Conservation (phyloP, 345 rosid genomes). For the Eucalyptus erythrocorys region DNA sequence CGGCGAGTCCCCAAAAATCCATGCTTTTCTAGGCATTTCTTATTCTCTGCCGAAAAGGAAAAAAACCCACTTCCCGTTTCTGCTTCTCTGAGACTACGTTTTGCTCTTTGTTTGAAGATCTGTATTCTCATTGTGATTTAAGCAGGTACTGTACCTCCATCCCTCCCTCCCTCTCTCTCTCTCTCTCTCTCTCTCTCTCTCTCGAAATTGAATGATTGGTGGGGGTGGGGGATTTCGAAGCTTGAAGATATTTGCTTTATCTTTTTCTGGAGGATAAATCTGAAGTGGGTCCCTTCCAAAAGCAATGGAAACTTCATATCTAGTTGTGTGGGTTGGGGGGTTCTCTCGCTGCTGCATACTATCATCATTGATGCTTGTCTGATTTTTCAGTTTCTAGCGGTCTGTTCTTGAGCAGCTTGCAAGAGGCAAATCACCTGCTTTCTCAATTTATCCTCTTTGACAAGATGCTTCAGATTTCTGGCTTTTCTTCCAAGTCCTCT, state of each 20-base stretch:
- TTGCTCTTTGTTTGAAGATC: background rate
- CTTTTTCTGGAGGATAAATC: background rate
- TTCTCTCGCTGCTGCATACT: background rate
- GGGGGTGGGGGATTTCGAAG: background rate
- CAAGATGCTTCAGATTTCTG: background rate
- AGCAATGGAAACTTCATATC: slow-evolving; percentile 1
- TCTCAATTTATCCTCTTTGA: background rate
- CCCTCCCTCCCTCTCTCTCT: background rate
- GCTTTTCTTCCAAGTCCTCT: background rate
- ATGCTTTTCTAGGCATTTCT: background rate
- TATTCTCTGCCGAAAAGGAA: background rate
- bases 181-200: background rate
- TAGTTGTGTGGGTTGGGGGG: background rate
- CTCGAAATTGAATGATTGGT: background rate
- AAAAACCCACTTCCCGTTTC: background rate
- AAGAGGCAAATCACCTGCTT: background rate
- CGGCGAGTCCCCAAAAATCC: background rate
- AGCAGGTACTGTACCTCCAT: background rate
- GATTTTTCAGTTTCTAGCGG: background rate
- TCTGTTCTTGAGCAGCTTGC: background rate
- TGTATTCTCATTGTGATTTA: background rate
- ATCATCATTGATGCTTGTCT: background rate
- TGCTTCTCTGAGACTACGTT: background rate
- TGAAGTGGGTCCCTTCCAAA: slow-evolving; percentile 1
- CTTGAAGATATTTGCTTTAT: background rate